A percentile compares a stretch with the other conserved stretches of the same genome.
phyloP scores from a whole-genome alignment of 352 stramenopile species.

The Phytopythium kandeliae region DNA sequence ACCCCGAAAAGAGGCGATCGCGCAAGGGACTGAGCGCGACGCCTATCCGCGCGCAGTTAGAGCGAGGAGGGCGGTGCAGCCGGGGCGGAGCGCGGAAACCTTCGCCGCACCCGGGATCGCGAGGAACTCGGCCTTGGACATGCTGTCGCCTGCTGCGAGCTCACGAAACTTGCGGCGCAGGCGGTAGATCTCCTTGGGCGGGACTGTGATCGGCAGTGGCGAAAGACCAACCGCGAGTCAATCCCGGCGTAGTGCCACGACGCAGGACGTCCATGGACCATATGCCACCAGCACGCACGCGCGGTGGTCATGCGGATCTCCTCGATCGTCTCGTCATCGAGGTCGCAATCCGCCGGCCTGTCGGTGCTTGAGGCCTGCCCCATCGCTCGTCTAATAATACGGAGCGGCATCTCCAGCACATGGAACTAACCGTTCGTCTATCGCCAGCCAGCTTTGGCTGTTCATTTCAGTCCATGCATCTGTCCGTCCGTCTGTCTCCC shows the following conservation, averaged over 20 bases:
- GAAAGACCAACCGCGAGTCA: no score
- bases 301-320: conserved; percentile 58
- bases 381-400: conserved; percentile 10
- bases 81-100: background rate
- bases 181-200: conserved; percentile 46
- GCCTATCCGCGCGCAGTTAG: conserved; percentile 11
- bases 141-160: conserved; percentile 30
- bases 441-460: background rate
- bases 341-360: conserved; percentile 24
- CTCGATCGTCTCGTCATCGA: conserved; percentile 53
- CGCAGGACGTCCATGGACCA: no score
- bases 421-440: background rate
- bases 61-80: no score
- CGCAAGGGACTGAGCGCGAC: conserved; percentile 39
- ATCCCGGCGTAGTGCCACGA: no score
- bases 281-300: conserved; percentile 11
- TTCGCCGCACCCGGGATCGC: conserved; percentile 16
- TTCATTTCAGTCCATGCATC: background rate
- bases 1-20: conserved; percentile 34
- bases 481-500: no score
- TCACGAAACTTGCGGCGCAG: conserved; percentile 36
- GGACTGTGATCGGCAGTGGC: conserved; percentile 20
- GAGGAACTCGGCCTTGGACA: conserved; percentile 56
- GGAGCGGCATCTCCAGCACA: background rate
- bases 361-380: conserved; percentile 11